Conservation (phyloP, 2,329 filamentous ascomycete genomes). For the Stemphylium vesicarium region DNA sequence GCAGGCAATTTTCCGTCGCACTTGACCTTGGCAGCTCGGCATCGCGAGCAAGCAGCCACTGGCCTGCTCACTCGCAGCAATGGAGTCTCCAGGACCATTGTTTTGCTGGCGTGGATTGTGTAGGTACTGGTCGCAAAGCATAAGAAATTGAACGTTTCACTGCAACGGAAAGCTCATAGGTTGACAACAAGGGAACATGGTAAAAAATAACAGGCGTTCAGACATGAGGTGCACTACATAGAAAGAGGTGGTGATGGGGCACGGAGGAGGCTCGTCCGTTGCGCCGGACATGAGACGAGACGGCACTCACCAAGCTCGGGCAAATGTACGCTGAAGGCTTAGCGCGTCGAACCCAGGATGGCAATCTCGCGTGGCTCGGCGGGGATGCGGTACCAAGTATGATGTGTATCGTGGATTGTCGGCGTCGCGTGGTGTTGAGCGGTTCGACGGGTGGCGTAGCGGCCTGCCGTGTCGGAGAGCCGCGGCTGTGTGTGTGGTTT, state of each 20-base stretch:
- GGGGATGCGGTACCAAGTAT: conserved; percentile 3
- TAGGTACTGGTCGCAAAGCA: conserved; percentile 7
- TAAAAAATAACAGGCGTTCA: too few relatives aligned
- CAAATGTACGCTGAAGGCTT: conserved; percentile 19
- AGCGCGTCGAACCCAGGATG: conserved; percentile 23
- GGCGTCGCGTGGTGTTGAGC: conserved; percentile 24
- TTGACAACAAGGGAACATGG: too few relatives aligned
- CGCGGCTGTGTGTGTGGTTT: conserved; percentile 5
- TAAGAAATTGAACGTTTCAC: background rate
- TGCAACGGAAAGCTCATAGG: background rate
- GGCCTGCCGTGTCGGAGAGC: background rate
- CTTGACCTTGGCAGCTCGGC: conserved; percentile 93
- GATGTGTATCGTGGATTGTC: conserved; percentile 13
- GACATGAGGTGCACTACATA: background rate
- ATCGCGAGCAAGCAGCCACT: conserved; percentile 80
- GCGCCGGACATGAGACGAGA: conserved; percentile 11
- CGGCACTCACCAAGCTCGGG: conserved; percentile 28
- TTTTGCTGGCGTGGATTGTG: conserved; percentile 19
- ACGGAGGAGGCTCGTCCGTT: background rate
- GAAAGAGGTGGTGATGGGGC: background rate
- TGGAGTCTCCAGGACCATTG: conserved; percentile 61
- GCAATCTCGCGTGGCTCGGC: conserved; percentile 3
- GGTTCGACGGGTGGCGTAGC: conserved; percentile 8
- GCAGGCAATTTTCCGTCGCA: conserved; percentile 96
- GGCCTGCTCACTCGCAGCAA: conserved; percentile 76